Evolutionary conservation across 352 stramenopile species (phyloP).

Genomic region (Pythium sp.): DNA sequence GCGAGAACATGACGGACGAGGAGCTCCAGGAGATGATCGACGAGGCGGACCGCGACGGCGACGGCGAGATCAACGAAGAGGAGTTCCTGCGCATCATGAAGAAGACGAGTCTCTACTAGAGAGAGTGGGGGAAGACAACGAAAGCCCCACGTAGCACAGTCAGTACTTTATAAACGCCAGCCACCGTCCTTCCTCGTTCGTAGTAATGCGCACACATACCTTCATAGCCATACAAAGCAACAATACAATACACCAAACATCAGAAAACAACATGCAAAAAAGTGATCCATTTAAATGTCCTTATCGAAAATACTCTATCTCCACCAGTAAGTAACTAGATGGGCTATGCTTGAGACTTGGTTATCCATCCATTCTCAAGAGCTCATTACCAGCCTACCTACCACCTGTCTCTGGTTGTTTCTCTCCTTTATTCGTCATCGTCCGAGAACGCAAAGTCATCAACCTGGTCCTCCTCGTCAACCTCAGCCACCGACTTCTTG

Average conservation of each 20-base stretch:
- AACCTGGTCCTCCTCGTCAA: slow-evolving; percentile 73
- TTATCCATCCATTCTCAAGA: too few relatives aligned
- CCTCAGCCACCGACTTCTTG: slow-evolving; percentile 65
- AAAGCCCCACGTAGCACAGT: neutral
- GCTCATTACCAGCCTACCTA: too few relatives aligned
- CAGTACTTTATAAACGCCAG: neutral
- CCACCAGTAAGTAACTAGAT: neutral
- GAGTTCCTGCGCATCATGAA: slow-evolving; percentile 98
- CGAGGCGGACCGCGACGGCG: slow-evolving; percentile 92
- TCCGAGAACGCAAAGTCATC: slow-evolving; percentile 78
- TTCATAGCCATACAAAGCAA: neutral
- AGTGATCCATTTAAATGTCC: slow-evolving; percentile 6
- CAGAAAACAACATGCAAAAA: slow-evolving; percentile 7
- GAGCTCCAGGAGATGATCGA: slow-evolving; percentile 99
- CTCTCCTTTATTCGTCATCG: slow-evolving; percentile 49
- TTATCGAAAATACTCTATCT: slow-evolving; percentile 17
- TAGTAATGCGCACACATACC: neutral
- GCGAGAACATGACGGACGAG: slow-evolving; percentile 97
- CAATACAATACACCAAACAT: neutral
- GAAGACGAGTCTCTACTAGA: slow-evolving; percentile 89
- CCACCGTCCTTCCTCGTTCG: neutral
- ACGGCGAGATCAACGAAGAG: slow-evolving; percentile 96
- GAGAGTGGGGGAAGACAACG: neutral
- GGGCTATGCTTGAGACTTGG: neutral
- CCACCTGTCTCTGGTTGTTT: neutral